A percentile compares a stretch with the other conserved stretches of the same genome.
These are phyloP conservation scores for Mortierella sp. DNA, from an alignment of 371 early-diverging fungal genomes.

Conservation along the genomic window DNA sequence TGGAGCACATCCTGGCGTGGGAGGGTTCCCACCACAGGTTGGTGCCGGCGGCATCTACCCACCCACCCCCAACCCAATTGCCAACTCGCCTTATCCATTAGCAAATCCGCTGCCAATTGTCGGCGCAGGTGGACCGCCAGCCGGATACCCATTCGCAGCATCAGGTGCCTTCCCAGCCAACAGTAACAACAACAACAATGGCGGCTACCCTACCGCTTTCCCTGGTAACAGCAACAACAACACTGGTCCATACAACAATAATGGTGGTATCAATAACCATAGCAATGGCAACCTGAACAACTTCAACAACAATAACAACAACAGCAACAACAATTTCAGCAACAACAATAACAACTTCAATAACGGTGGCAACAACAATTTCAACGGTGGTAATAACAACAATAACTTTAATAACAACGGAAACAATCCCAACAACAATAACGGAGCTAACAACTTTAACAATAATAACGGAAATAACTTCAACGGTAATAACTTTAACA, in stretches of 20 bases:
- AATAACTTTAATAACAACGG: slow-evolving; percentile 7
- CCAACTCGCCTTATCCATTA: slow-evolving; percentile 29
- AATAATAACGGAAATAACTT: slow-evolving; percentile 8
- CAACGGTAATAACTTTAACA: slow-evolving; percentile 20
- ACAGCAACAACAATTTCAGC: slow-evolving; percentile 18
- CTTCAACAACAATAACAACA: slow-evolving; percentile 16
- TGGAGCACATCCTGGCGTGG: background rate
- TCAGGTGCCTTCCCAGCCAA: slow-evolving; percentile 24
- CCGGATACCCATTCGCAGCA: slow-evolving; percentile 34
- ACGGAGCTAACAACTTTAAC: slow-evolving; percentile 6
- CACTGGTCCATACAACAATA: background rate
- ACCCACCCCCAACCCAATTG: background rate
- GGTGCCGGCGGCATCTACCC: slow-evolving; percentile 17
- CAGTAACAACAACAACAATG: slow-evolving; percentile 24
- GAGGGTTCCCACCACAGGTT: slow-evolving; percentile 31
- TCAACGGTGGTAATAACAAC: slow-evolving; percentile 11
- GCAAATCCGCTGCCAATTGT: slow-evolving; percentile 33
- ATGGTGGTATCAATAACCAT: background rate
- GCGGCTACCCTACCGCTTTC: background rate
- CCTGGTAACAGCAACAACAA: background rate
- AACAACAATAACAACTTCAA: slow-evolving; percentile 18
- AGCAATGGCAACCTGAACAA: slow-evolving; percentile 19
- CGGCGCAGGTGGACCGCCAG: slow-evolving; percentile 30
- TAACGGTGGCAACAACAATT: slow-evolving; percentile 9
- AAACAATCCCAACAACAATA: slow-evolving; percentile 6